phyloP scores from a whole-genome alignment of 2,329 filamentous ascomycete genomes.

The Xylaria hypoxylon region DNA sequence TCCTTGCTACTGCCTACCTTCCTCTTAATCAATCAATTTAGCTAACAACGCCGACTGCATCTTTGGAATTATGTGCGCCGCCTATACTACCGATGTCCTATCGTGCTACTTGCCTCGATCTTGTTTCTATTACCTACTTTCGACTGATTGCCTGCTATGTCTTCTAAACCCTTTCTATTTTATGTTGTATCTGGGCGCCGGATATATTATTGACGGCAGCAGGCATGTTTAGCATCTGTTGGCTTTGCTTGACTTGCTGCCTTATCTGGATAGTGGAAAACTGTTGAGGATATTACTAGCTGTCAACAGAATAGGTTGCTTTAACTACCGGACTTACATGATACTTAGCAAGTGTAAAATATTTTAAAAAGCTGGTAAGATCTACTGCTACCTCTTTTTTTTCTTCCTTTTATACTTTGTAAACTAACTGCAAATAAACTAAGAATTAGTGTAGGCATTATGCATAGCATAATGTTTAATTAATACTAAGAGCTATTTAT shows the following conservation, averaged over 20 bases:
- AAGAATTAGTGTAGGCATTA: constrained; percentile 6
- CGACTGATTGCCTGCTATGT: no score
- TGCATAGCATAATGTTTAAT: constrained; percentile 1
- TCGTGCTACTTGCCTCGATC: no score
- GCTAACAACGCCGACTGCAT: no score
- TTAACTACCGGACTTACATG: not conserved
- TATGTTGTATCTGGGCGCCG: not conserved
- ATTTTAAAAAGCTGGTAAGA: constrained; percentile 7
- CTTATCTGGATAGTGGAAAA: not conserved
- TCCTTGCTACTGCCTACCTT: no score
- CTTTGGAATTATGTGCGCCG: no score
- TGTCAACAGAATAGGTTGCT: not conserved
- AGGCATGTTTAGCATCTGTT: not conserved
- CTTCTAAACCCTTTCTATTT: not conserved
- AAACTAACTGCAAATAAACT: not conserved
- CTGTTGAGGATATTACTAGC: not conserved
- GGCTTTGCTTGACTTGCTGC: not conserved
- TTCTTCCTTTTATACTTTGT: not conserved
- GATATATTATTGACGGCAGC: not conserved
- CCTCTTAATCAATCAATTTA: no score
- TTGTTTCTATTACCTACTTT: no score
- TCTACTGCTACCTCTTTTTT: constrained; percentile 9
- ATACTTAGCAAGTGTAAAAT: not conserved
- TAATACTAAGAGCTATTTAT: not conserved
- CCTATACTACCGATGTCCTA: no score